A percentile compares a stretch with the other conserved stretches of the same genome.
Evolutionary conservation across 2,329 filamentous ascomycete species (phyloP).

Genomic region (Neonectria hederae): DNA sequence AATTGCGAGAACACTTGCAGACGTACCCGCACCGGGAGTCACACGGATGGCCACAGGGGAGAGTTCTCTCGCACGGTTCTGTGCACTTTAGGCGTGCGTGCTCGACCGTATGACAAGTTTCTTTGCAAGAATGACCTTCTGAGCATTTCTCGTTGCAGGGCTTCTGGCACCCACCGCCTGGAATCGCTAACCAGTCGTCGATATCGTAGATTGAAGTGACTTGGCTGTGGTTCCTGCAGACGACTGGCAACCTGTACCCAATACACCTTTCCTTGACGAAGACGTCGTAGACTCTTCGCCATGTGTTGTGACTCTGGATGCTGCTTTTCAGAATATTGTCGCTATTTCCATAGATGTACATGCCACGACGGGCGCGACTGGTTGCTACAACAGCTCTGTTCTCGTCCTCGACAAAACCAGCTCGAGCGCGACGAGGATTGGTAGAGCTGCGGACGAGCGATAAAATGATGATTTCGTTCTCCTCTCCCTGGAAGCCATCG

Average conservation of each 20-base stretch:
- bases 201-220: slow-evolving; percentile 62
- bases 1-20: slow-evolving; percentile 30
- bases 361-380: slow-evolving; percentile 77
- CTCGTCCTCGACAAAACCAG: slow-evolving; percentile 77
- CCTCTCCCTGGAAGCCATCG: slow-evolving; percentile 90
- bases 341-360: slow-evolving; percentile 87
- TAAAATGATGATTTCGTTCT: slow-evolving; percentile 84
- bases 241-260: slow-evolving; percentile 63
- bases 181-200: slow-evolving; percentile 58
- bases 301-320: slow-evolving; percentile 51
- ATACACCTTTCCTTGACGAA: slow-evolving; percentile 51
- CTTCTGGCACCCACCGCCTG: slow-evolving; percentile 31
- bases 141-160: slow-evolving; percentile 30
- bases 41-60: slow-evolving; percentile 36
- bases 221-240: slow-evolving; percentile 67
- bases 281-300: slow-evolving; percentile 52
- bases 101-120: slow-evolving; percentile 30
- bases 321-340: slow-evolving; percentile 59
- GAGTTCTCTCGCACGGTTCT: slow-evolving; percentile 24
- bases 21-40: slow-evolving; percentile 24
- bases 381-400: slow-evolving; percentile 68
- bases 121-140: slow-evolving; percentile 34
- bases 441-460: slow-evolving; percentile 80
- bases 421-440: slow-evolving; percentile 49
- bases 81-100: slow-evolving; percentile 44